Base-by-base conservation (phyloP, 768 basidiomycete genomes). In the Tylopilus rubrobrunneus region DNA sequence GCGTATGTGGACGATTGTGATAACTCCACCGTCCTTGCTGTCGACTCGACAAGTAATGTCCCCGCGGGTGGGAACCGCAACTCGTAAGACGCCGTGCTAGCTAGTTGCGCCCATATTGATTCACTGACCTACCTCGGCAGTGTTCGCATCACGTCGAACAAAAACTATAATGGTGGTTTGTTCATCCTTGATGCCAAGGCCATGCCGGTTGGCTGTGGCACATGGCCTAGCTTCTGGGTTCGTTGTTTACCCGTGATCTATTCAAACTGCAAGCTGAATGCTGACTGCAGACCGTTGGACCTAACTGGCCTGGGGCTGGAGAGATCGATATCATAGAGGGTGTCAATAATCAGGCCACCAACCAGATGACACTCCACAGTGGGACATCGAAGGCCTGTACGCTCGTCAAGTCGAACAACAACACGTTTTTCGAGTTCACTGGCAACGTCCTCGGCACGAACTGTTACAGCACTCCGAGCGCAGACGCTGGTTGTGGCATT, bases 291-390 rank as follows among this genome's bases (percentile, higher is more conserved):
- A 72, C 76, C 4, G 71, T 75, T 42, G 81, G 82, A 8, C 73
- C 77, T 2, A 62, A 76, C 43, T 85, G 83, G 83, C 82, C 82
- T 4, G 17, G 33, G 23, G 68, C 56, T 25, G 83, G 82, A 55
- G 87, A 90, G 66, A 84, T 89, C 45, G 89, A 91, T 61, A 78
- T 88, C 48, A 65, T 90, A 9, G 89, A 92, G 63, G 85, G 86
- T 17, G 86, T 90, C 50, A 80, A 90, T 59, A 61, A 77, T 25
- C 76, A 80, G 62, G 55, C 68, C 1, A 71, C 65, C 28, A 89
- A 91, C 58, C 85, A 83, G 54, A 79, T 81, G 67, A 82, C 87
- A 1, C 73, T 89, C 6, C 89, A 90, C 65, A 84, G 79, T 19
- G 71, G 76, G 8, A 62, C 68, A 7, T 66, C 63, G 14, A 74